Evolutionary conservation across 257 asterid species (phyloP), one percentile per base, ranked within the genome.

Genomic region (Striga asiatica): DNA sequence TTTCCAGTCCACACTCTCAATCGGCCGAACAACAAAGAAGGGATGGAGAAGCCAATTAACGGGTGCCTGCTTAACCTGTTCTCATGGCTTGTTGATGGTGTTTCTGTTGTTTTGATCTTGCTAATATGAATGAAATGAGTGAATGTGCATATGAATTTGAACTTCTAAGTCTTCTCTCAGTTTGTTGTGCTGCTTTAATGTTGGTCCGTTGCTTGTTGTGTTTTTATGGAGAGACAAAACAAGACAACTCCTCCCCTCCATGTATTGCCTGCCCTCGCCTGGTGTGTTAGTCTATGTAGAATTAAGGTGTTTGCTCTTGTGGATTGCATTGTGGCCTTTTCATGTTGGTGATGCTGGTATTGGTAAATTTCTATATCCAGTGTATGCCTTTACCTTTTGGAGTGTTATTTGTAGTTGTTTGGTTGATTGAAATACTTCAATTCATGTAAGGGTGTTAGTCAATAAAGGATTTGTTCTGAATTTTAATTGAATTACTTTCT

Each of bases 11-110:
- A 1, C 89, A 79, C 1, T 78, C 78, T 21, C 79, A 77, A 17
- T 53, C 88, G 24, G 62, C 92, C 0, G 95, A 81, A 51, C 85
- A 80, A 53, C 83, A 78, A 53, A 75, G 75, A 61, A 74, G 88
- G 69, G 97, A 81, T 54, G 89, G 66, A 1, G 88, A 84, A 42
- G 75, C 79, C 42, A 87, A 77, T 63, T 85, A 88, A 55, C 52
- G 24, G 41, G 39, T 41, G 6, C 58, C 24, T 20, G 43, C 37
- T 69, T 45, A 45, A 38, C 32, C 46, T n/a, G n/a, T n/a, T n/a
- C n/a, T n/a, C n/a, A n/a, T n/a, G n/a, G n/a, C 13, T 41, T 39
- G 56, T 16, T 43, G 22, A 34, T 53, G 67, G 52, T 52, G 28
- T 5, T 70, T 67, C 20, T 49, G 67, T 68, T 69, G 71, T 59